Conservation (phyloP, 116 monocot genomes). For the Iris pallida region DNA sequence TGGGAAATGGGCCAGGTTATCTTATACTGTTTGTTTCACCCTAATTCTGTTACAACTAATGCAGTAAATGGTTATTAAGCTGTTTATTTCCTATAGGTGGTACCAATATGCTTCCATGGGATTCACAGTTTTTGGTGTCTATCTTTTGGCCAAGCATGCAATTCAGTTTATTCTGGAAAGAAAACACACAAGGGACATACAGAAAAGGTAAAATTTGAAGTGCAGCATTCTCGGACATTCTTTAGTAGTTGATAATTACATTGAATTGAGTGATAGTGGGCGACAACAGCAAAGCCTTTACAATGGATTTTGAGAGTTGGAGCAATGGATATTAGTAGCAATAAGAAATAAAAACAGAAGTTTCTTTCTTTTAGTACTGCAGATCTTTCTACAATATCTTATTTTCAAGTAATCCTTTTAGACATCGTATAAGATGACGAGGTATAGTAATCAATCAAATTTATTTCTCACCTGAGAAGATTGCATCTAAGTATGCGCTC, state of each 20-base stretch:
- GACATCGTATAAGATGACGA: no score
- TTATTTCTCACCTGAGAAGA: background rate
- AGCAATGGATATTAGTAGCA: background rate
- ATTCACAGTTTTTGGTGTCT: conserved; percentile 70
- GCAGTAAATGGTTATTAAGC: no score
- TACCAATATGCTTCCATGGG: conserved; percentile 79
- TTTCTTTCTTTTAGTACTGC: background rate
- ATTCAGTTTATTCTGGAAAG: conserved; percentile 63
- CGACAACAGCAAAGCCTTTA: background rate
- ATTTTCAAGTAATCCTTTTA: background rate
- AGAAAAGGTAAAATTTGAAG: conserved; percentile 54
- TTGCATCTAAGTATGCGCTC: background rate
- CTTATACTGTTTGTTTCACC: background rate
- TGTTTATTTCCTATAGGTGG: conserved; percentile 34
- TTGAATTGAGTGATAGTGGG: background rate
- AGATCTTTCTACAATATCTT: background rate
- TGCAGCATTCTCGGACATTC: background rate
- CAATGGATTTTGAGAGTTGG: background rate
- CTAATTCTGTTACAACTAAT: no score
- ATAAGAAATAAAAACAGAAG: background rate
- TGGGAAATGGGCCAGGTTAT: conserved; percentile 87
- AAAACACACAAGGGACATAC: conserved; percentile 56
- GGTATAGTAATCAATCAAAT: background rate
- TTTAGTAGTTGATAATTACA: background rate
- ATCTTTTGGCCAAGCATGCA: conserved; percentile 72